Percentiles rank a stretch among this genome's conserved stretches.
Evolutionary conservation across 1,139 yeast species (phyloP).

Genomic region (Kodamaea arcana): DNA sequence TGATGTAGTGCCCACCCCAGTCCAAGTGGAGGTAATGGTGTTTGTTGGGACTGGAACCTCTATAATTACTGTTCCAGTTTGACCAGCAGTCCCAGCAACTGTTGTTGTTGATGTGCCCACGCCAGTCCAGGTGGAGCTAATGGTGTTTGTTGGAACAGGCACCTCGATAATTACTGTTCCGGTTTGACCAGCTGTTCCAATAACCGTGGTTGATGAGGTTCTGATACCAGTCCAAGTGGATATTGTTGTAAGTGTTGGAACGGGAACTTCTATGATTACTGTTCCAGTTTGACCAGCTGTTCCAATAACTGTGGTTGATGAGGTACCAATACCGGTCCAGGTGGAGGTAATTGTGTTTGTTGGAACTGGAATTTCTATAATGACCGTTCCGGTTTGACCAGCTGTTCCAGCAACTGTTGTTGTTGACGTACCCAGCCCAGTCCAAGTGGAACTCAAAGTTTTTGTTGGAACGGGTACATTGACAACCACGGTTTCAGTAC

Average conservation of each 20-base stretch:
- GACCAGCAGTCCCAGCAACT: no score
- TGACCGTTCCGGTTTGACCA: constrained; percentile 13
- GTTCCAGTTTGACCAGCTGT: constrained; percentile 9
- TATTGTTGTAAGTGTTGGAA: constrained; percentile 9
- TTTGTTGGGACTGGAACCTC: no score
- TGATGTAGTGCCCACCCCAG: no score
- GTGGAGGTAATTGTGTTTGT: constrained; percentile 3
- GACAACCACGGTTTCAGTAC: constrained; percentile 3
- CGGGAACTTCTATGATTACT: constrained; percentile 11
- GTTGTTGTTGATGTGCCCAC: no score
- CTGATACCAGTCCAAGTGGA: constrained; percentile 1
- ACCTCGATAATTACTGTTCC: constrained; percentile 9
- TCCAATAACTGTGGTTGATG: constrained; percentile 7
- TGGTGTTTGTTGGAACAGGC: constrained; percentile 9
- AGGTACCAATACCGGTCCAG: constrained; percentile 3
- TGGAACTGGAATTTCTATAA: constrained; percentile 14
- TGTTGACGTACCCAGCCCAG: no score
- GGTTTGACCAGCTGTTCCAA: constrained; percentile 12
- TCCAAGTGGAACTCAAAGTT: no score
- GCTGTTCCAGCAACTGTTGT: constrained; percentile 5
- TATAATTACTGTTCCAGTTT: no score
- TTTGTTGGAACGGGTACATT: no score
- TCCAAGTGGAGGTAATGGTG: no score
- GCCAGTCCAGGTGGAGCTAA: constrained; percentile 14
- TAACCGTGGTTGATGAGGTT: constrained; percentile 1